These are phyloP conservation scores for Boletus patriciae DNA, from an alignment of 768 basidiomycete genomes.

Conservation along the genomic window DNA sequence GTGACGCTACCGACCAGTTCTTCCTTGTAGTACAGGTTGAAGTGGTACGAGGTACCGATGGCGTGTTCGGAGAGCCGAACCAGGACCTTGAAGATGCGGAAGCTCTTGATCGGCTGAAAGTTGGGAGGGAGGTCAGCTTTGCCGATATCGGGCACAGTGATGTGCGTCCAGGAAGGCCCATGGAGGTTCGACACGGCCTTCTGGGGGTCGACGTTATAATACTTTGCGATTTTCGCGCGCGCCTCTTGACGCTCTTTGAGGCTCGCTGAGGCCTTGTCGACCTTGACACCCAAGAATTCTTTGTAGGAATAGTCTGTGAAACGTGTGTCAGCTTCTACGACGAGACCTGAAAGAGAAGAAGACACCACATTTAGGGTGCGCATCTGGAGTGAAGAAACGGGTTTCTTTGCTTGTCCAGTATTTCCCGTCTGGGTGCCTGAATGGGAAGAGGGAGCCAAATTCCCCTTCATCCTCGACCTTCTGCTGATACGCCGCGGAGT, in stretches of 20 bases:
- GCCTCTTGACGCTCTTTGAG: constrained; percentile 18
- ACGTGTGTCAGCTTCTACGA: neutral
- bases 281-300: constrained; percentile 27
- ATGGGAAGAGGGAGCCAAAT: constrained; percentile 21
- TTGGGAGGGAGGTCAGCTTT: constrained; percentile 12
- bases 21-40: constrained; percentile 20
- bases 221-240: constrained; percentile 23
- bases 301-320: constrained; percentile 29
- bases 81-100: constrained; percentile 28
- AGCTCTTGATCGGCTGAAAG: constrained; percentile 20
- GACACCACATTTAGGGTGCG: constrained; percentile 24
- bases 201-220: constrained; percentile 27
- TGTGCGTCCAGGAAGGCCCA: constrained; percentile 15
- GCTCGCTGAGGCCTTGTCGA: constrained; percentile 17
- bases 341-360: neutral
- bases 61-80: constrained; percentile 28
- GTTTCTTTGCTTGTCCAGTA: constrained; percentile 28
- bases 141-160: constrained; percentile 13
- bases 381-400: constrained; percentile 21
- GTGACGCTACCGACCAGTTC: constrained; percentile 23
- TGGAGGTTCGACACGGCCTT: constrained; percentile 1
- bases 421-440: constrained; percentile 22
- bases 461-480: constrained; percentile 21
- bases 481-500: constrained; percentile 23
- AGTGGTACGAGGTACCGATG: constrained; percentile 23